These are phyloP conservation scores for Penicillium glabrum DNA, from an alignment of 2,329 filamentous ascomycete species.

Conservation along the genomic window DNA sequence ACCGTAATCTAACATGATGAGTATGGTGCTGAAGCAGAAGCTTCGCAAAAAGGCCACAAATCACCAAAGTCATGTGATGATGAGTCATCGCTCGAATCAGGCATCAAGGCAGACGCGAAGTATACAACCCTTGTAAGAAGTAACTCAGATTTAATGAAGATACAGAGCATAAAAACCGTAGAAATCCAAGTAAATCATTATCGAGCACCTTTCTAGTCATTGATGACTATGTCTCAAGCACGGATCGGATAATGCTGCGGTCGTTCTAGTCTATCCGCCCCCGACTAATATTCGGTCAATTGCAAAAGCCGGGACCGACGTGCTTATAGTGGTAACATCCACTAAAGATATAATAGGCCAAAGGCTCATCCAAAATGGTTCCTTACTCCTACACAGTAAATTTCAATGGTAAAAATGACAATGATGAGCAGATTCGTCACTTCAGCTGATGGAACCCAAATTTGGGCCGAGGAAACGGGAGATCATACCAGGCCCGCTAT, in stretches of 20 bases:
- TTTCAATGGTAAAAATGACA: not conserved
- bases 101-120: not conserved
- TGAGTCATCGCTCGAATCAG: not conserved
- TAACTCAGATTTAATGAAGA: no score
- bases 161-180: no score
- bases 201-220: no score
- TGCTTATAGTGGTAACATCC: no score
- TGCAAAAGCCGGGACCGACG: not conserved
- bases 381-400: no score
- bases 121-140: no score
- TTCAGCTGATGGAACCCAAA: not conserved
- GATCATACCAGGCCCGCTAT: not conserved
- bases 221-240: no score
- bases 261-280: not conserved
- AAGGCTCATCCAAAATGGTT: no score
- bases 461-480: not conserved
- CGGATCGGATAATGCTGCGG: not conserved
- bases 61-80: constrained; percentile 1
- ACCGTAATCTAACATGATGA: no score
- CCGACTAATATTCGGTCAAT: not conserved
- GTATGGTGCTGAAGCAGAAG: not conserved
- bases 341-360: no score
- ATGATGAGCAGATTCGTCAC: not conserved
- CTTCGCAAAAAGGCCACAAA: constrained; percentile 3
- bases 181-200: no score